Evolutionary conservation across 73 alveolate species (phyloP), one percentile per base, ranked within the genome.

Genomic region (Symbiodinium natans): DNA sequence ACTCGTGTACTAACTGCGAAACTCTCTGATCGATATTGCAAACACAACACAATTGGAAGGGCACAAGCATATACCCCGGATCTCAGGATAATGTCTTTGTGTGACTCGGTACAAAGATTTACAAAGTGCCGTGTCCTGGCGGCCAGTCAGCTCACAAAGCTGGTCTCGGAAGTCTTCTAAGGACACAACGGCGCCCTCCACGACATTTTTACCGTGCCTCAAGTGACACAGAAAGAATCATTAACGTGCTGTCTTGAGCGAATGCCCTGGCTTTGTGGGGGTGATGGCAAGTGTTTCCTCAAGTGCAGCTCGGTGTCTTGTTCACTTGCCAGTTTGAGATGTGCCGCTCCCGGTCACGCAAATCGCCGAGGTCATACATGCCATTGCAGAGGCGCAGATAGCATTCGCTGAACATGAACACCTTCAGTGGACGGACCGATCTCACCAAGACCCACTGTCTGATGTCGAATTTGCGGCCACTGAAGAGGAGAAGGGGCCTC

Each of bases 391-490:
- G 99, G 31, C 99, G 99, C 86, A 93, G 56, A 39, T 93, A 93
- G 90, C 98, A 92, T 75, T 92, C 98, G 34, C 98, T 92, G 83
- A 92, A 92, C 63, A 92, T 54, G 83, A 92, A 92, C 39, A 92
- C 92, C 38, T 92, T 92, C 98, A 92, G 39, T 27, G 98, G 98
- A 83, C 68, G 83, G 23, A 92, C 98, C 9, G 98, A 92, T 68
- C 98, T 93, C 42, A 99, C 95, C 52, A 99, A 92, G 0, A 99
- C 99, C 99, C 99, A 99, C 52, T 95, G 99, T 41, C 99, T 90
- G 42, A 99, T 96, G 43, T 99, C 99, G 84, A 99, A 99, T 83
- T 99, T 99, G 92, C 99, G 86, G 19, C 98, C 88, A 27, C 99
- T 93, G 85, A 85, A 99, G 56, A 99, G 95, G 10, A 99, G 94